These are phyloP conservation scores for Elsinoe necatrix DNA, from an alignment of 2,329 filamentous ascomycete genomes.

Conservation along the genomic window DNA sequence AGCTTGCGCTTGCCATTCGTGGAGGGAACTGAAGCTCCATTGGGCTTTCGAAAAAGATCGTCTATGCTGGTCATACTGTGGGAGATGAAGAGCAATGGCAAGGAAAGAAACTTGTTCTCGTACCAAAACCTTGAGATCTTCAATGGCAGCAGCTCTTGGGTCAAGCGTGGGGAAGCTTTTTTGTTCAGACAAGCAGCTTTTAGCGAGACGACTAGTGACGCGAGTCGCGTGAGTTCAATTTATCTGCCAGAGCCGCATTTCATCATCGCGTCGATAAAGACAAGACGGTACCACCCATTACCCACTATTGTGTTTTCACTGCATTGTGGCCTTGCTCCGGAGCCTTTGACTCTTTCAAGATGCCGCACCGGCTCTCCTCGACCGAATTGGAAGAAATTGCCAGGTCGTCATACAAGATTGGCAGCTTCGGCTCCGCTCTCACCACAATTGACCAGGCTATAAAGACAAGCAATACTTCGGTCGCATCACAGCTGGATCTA, in stretches of 20 bases:
- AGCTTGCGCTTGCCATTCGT: slow-evolving; percentile 48
- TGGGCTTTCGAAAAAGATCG: slow-evolving; percentile 54
- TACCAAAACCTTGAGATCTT: neutral
- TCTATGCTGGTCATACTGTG: slow-evolving; percentile 48
- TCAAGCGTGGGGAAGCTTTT: slow-evolving; percentile 10
- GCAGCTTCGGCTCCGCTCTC: slow-evolving; percentile 14
- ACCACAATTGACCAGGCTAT: slow-evolving; percentile 29
- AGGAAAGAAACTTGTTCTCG: neutral
- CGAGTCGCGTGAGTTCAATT: neutral
- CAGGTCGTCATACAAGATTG: slow-evolving; percentile 13
- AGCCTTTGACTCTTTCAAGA: neutral
- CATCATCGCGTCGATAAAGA: slow-evolving; percentile 10
- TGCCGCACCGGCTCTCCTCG: slow-evolving; percentile 9
- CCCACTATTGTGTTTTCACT: neutral
- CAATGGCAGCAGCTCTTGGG: too few relatives aligned
- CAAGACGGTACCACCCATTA: neutral
- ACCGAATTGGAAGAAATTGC: slow-evolving; percentile 8
- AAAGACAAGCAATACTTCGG: slow-evolving; percentile 28
- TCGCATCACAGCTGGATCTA: slow-evolving; percentile 42
- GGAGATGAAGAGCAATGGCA: slow-evolving; percentile 22
- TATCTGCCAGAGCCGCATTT: slow-evolving; percentile 8
- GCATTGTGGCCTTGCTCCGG: neutral
- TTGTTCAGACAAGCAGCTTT: slow-evolving; percentile 1
- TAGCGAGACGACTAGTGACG: neutral
- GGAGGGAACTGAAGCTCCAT: slow-evolving; percentile 29